Base-by-base conservation (phyloP, 768 basidiomycete species). In the Russula sp. region DNA sequence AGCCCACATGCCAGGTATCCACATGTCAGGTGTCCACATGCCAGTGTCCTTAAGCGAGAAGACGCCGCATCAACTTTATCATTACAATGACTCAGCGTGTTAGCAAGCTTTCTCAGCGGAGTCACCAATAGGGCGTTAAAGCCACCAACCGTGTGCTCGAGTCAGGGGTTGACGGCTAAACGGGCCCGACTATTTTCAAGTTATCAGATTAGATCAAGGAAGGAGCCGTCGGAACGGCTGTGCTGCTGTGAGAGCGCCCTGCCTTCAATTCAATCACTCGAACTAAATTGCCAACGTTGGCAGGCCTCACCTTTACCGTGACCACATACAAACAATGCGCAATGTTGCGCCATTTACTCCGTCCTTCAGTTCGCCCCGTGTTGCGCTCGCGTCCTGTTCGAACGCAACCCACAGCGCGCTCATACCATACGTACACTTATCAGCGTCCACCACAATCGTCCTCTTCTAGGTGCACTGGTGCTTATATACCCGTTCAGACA, bases 241-340 rank as follows among this genome's bases (percentile, higher is more conserved):
- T 16, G 45, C n/a, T 45, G 45, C 6, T n/a, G 42, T n/a, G 42
- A 18, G 14, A 45, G 45, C 45, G 45, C 45, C 45, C 45, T 45
- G 8, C 16, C 16, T 47, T 4, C 3, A 47, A 50, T 57, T 47
- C 20, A 34, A 45, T 20, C 42, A 37, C 2, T 14, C 35, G 6
- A 32, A n/a, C 49, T n/a, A 20, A 49, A 16, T 45, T 2, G 20
- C 8, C 47, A 6, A 47, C 45, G 45, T 6, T 27, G 27, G 27
- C 27, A 27, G 2, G 27, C 45, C 22, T 34, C 27, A 8, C 16
- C 50, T 3, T 51, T 51, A 48, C 47, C 11, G 27, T 51, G 11
- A 18, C 59, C 51, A 40, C 40, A 18, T 20, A 50, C 45, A 64
- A 47, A 54, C 65, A 47, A 66, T 66, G 65, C 51, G 18, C 62